A percentile compares a stretch with the other conserved stretches of the same genome.
These are phyloP conservation scores for Pythium sukuiense DNA, from an alignment of 352 stramenopile species.

Conservation along the genomic window DNA sequence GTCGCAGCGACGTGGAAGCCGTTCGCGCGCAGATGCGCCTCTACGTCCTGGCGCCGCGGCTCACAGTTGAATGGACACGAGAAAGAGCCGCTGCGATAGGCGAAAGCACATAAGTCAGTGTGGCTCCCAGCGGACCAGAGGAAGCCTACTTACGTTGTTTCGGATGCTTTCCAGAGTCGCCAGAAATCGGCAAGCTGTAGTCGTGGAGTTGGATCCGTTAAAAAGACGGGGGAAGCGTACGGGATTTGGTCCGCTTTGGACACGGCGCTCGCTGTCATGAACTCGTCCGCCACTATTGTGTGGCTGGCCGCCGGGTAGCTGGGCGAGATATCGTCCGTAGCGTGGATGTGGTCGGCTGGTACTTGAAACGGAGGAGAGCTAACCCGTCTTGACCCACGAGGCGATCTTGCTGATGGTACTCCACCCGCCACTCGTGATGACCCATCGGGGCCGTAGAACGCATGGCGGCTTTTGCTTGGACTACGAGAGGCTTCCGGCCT, in stretches of 20 bases:
- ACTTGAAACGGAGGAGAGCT: background rate
- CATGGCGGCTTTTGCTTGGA: constrained; percentile 30
- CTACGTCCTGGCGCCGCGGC: constrained; percentile 42
- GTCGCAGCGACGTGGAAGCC: constrained; percentile 59
- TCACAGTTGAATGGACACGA: constrained; percentile 68
- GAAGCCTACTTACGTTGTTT: constrained; percentile 55
- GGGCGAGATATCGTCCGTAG: background rate
- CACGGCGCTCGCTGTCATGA: constrained; percentile 25
- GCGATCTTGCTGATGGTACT: constrained; percentile 11
- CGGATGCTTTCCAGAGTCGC: constrained; percentile 52
- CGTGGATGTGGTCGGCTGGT: background rate
- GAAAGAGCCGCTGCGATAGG: constrained; percentile 54
- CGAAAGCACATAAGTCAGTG: background rate
- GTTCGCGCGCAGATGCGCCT: constrained; percentile 40
- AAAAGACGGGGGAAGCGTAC: constrained; percentile 59
- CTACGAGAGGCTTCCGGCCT: constrained; percentile 6
- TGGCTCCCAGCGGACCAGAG: too few relatives aligned
- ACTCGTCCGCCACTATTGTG: background rate
- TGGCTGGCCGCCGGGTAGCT: background rate
- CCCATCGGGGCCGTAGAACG: constrained; percentile 45
- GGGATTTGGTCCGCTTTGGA: constrained; percentile 41
- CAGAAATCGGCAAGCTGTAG: constrained; percentile 35
- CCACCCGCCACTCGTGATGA: constrained; percentile 25
- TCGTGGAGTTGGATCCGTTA: constrained; percentile 34
- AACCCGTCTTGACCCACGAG: constrained; percentile 2